Base-by-base conservation (phyloP, 768 basidiomycete species). In the Xerocomus brunneocitrinus region DNA sequence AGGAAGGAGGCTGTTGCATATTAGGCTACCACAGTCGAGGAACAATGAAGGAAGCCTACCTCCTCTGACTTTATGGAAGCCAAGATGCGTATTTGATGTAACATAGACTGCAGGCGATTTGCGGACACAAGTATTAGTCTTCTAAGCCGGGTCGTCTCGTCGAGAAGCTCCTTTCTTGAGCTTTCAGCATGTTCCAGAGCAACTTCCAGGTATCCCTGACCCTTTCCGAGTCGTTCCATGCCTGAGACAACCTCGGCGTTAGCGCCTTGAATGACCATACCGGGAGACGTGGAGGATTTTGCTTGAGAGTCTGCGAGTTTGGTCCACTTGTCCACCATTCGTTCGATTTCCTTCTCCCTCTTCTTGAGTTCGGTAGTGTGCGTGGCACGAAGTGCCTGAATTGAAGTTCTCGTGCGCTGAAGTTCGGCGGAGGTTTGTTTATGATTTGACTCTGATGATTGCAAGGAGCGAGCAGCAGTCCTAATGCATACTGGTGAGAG, bases 281-380 rank as follows among this genome's bases (percentile, higher is more conserved):
- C 85, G 50, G 80, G 76, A 5, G 77, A 68, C 0, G 70, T 58
- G 12, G 74, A 72, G 5, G 85, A 69, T 66, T 84, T 88, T 0
- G 78, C 66, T 67, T 92, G 91, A 9, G 76, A 66, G 52, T 91
- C 89, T 5, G 80, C 71, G 16, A 92, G 66, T 63, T 84, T 91
- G 28, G 75, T 72, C 87, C 88, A 91, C 58, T 81, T 83, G 46
- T 92, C 90, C 27, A 79, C 58, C 64, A 87, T 82, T 16, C 83
- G 78, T 60, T 92, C 90, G 16, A 84, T 69, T 38, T 93, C 90
- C 58, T 85, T 86, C 59, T 94, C 91, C 62, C 80, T 81, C 74
- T 87, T 88, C 77, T 85, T 91, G 32, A 90, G 65, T 64, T 93
- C 91, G 34, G 76, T 75, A 52, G 81, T 77, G 56, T 90, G 81